Base-by-base conservation (phyloP, 768 basidiomycete species). In the Mycena epipterygia region DNA sequence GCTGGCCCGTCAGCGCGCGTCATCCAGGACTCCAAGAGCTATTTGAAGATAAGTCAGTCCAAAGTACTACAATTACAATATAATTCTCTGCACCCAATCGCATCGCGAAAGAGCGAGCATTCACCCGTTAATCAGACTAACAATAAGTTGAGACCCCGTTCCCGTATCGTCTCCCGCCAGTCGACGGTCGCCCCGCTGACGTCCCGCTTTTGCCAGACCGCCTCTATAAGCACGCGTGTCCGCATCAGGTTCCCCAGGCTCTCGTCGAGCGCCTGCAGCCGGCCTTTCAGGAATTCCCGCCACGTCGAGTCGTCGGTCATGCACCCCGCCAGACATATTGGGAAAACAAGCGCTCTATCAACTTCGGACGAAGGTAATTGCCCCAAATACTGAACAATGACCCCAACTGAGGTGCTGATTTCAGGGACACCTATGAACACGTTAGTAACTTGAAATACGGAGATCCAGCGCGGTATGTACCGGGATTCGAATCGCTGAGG, bases 311-410 rank as follows among this genome's bases (percentile, higher is more conserved):
- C 89, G 78, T 93, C 90, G 51, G 92, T 88, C 86, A 95, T 86
- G 78, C 89, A 89, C 7, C 91, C 94, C 33, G 91, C 89, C 46
- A 95, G 82, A 77, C 89, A 91, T 64, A 93, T 86, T 32, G 94
- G 93, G 80, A 94, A 91, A 25, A 93, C 83, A 46, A 94, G 79
- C 11, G 88, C 85, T 65, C 92, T 88, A 78, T 95, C 94, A 48
- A 89, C 79, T 66, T 88, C 84, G 19, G 90, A 89, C 46, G 88
- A 80, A 30, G 86, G 87, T 60, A 94, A 77, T 72, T 87, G 86
- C 65, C 83, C 81, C 63, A 94, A 77, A 25, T 86, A 80, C 51
- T 87, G 86, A 59, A 89, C 81, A 55, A 93, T 86, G 48, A 76
- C 78, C 30, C 87, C 86, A 33, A 92, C 89, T 12, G 88, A 89